These are phyloP conservation scores for barrel medic (Medicago truncatula) DNA, from an alignment of 306 rosid genomes.

Conservation along the genomic window DNA sequence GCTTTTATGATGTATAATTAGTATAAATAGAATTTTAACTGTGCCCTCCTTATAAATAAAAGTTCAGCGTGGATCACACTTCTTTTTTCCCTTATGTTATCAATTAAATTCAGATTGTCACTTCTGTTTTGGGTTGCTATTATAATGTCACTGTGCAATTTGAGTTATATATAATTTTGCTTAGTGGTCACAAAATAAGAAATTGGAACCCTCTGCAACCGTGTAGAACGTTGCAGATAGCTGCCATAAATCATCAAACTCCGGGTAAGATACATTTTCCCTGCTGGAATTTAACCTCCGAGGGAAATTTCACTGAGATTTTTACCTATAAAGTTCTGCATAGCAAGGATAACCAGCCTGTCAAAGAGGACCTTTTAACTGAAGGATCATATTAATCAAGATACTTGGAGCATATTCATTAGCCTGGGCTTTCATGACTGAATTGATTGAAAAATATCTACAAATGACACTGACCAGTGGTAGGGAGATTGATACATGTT, in stretches of 20 bases:
- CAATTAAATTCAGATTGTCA: background rate
- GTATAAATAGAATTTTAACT: background rate
- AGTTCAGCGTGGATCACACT: background rate
- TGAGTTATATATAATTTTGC: background rate
- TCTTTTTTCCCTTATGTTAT: background rate
- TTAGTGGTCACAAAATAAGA: background rate
- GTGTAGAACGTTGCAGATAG: background rate
- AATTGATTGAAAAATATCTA: background rate
- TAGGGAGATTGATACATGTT: background rate
- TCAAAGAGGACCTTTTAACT: too few species aligned
- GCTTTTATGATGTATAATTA: background rate
- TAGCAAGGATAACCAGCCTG: too few species aligned
- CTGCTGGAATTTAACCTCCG: too few species aligned
- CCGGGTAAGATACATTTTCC: background rate
- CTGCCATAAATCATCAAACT: background rate
- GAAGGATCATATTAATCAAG: too few species aligned
- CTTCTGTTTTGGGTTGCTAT: background rate
- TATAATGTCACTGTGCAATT: background rate
- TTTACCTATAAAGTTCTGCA: too few species aligned
- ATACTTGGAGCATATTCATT: background rate
- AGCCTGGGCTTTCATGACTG: background rate
- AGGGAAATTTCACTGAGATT: too few species aligned
- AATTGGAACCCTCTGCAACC: background rate
- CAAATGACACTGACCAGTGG: background rate
- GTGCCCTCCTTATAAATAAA: background rate